Base-by-base conservation (phyloP, 2,329 filamentous ascomycete species). In the Hymenoscyphus linearis region DNA sequence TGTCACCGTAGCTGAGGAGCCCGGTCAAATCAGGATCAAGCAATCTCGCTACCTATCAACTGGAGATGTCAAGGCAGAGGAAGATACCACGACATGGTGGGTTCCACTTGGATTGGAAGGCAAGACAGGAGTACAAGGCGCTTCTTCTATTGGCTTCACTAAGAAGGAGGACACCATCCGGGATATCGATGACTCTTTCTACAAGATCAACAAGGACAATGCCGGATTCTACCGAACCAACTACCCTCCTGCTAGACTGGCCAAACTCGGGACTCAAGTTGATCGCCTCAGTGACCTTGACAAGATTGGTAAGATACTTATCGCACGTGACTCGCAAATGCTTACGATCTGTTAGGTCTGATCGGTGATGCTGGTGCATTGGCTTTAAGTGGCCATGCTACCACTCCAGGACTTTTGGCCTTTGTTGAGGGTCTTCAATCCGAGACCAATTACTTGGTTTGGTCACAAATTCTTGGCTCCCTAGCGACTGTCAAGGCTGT, bases 41-140 rank as follows among this genome's bases (percentile, higher is more conserved):
- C 95, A 99, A 75, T 88, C 85, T 57, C 88, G 95, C 61, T 99
- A 97, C 83, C 81, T 99, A 25, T 91, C 90, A 22, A 92, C 91
- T 3, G 95, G 95, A 10, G 93, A 98, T 73, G 90, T 92, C 60
- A 91, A 92, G 78, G 81, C 91, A 1, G 90, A 96, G 71, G 95
- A 99, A 68, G 93, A 99, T 71, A 81, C 89, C 70, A 97, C 93
- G 2, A 87, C 85, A 22, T 99, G 95, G 95, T 99, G 95, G 93
- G 85, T 98, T 63, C 95, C 95, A 16, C 82, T 99, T 35, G 89
- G 89, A 14, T 80, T 99, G 31, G 89, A 92, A 74, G 89, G 91
- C 58, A 91, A 91, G 70, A 78, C 82, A 40, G 82, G 87, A 25
- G 78, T 86, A 35, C 77, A 85, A 36, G 84, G 83, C 7, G 79